Evolutionary conservation across 306 rosid species (phyloP).

Genomic region (Malus sylvestris): DNA sequence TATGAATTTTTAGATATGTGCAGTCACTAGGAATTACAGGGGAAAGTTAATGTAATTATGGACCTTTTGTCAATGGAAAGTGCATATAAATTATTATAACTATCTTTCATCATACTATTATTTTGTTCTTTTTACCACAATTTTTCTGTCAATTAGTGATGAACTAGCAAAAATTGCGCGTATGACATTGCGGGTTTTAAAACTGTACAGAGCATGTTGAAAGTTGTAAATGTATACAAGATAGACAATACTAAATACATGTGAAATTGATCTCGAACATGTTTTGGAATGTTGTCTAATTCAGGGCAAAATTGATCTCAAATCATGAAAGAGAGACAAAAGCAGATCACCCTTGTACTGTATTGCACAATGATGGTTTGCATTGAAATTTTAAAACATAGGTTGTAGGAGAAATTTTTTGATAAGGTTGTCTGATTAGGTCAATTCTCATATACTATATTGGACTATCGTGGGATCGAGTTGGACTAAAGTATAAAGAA

Average conservation of each 20-base stretch:
- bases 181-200: no score
- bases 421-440: neutral
- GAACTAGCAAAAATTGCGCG: no score
- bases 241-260: no score
- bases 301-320: neutral
- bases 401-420: no score
- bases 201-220: no score
- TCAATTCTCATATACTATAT: no score
- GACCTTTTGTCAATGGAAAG: slow-evolving; percentile 6
- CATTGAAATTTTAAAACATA: neutral
- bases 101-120: neutral
- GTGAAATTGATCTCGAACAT: neutral
- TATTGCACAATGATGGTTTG: neutral
- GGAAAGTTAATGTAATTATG: slow-evolving; percentile 4
- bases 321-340: neutral
- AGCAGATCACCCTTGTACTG: neutral
- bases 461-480: no score
- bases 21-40: neutral
- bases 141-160: neutral
- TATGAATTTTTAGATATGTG: slow-evolving; percentile 1
- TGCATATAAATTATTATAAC: slow-evolving; percentile 4
- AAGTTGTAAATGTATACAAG: no score
- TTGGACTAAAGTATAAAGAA: neutral
- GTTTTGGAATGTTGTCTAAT: slow-evolving; percentile 5
- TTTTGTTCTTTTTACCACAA: neutral